Evolutionary conservation across 2,329 filamentous ascomycete species (phyloP), one percentile per base, ranked within the genome.

Genomic region (Diplodia scrobiculata): DNA sequence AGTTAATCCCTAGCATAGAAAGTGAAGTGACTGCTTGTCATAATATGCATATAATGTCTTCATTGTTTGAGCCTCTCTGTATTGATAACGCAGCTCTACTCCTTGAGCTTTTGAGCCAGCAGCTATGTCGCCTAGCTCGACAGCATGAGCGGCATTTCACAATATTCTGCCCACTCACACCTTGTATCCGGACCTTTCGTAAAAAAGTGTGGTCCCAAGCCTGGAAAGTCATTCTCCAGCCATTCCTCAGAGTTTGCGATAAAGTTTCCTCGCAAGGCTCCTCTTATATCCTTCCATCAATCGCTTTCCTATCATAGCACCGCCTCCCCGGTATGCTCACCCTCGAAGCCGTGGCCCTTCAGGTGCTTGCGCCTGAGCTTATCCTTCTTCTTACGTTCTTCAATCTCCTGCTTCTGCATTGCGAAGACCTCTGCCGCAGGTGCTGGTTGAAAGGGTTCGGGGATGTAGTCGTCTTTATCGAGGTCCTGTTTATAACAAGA

Each of bases 381-480:
- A n/a, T 67, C 66, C n/a, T 21, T 50, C 59, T 59, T 63, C 81
- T 91, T 92, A 71, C 91, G 88, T 65, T 84, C 82, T 4, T 79
- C 81, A 69, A 91, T 89, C 75, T 88, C 87, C 74, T 90, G 84
- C 77, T 91, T 90, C 69, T 89, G 90, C 52, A 95, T 78, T 68
- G 85, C 86, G 70, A 89, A 87, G 45, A 96, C 91, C 69, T 89
- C 80, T 54, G 89, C 85, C 55, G 87, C 81, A 0, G 91, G 84
- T 1, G 87, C 92, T 69, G 83, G 81, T 70, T 84, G 82, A 72
- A 90, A 92, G 36, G 88, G 87, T 4, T 83, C 77, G 0, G 91
- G 92, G 14, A 92, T 84, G 67, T 96, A 89, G 77, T 99, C 95
- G 78, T 99, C 95, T 74, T 90, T 92, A 81, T 99, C 95, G 27